Base-by-base conservation (phyloP, 768 basidiomycete genomes). In the Fomitopsis serialis region DNA sequence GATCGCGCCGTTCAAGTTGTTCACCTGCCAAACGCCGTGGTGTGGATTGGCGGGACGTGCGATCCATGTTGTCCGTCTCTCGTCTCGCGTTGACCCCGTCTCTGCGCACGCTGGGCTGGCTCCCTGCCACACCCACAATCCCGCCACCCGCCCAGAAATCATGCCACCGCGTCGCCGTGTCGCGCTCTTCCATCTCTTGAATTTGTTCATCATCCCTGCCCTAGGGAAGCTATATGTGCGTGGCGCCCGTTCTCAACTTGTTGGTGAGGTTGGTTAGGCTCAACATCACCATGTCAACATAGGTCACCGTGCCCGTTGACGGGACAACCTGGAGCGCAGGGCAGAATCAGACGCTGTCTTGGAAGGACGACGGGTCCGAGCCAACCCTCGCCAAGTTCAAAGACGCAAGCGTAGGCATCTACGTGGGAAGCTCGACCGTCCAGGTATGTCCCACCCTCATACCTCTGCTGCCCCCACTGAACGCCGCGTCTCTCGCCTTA, bases 291-390 rank as follows among this genome's bases (percentile, higher is more conserved):
- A 45, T 43, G 1, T 9, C 45, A 22, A 50, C n/a, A n/a, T 53
- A 90, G 88, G 68, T 82, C 13, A 91, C 85, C 13, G 50, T 63
- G 1, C 89, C 89, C 2, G 70, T 77, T 15, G 66, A 71, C 9
- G 36, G 71, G 0, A 74, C 78, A 11, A 69, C 62, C 7, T 79
- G 77, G 60, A 59, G 74, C 15, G 84, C 71, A 51, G 85, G 85
- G 5, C 69, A 80, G 57, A 51, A 56, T 10, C 70, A 73, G 13
- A 76, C 72, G 12, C 62, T 91, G 48, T 64, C 54, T 35, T 92
- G 89, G 89, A 63, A 76, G 55, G 87, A 90, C 43, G 72, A 77
- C 52, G 73, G 74, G 48, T 48, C 23, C 0, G 1, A 69, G 1
- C 86, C 89, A 3, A 46, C 69, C 22, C 74, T 89, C 44, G 50